Base-by-base conservation (phyloP, 495 filamentous ascomycete species). In the Penicillium flavigenum region DNA sequence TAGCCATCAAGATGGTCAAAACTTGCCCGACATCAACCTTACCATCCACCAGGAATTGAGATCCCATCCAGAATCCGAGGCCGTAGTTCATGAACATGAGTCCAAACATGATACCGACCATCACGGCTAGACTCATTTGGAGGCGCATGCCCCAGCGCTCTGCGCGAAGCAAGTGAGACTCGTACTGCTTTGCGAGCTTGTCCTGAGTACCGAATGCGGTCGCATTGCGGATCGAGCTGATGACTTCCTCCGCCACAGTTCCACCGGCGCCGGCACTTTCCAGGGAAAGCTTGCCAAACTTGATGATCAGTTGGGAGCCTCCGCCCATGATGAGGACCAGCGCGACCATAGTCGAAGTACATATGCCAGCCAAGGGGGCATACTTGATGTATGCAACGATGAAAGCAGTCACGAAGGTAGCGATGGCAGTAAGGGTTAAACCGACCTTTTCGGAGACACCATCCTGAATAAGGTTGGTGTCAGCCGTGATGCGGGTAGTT, bases 1-100 rank as follows among this genome's bases (percentile, higher is more conserved):
- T 86, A 24, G 90, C 80, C 79, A 98, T 84, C 72, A 96, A 76
- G 53, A 98, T 91, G 11, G 86, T 98, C 34, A 97, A 67, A 61
- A 78, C 64, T 57, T 76, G 63, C 45, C 75, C 76, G 5, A 84
- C 73, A 34, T 71, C 67, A 24, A 88, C 77, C n/a, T 86, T 80
- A 2, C 85, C 85, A 9, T 79, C 66, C 0, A 92, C 86, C 7
- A 96, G 66, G 71, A 86, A 96, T 45, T 83, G 80, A 56, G 88
- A 92, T 11, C 94, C 94, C 79, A 92, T 88, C 94, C 94, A 98
- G 76, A 98, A 98, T 38, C 91, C 87, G 38, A 98, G 82, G 32
- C 88, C 90, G 62, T 96, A 97, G 71, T 92, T 95, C 39, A 92
- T 71, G 64, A 91, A 96, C 58, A 98, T 81, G 53, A 93, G 76